Evolutionary conservation across 2,329 filamentous ascomycete genomes (phyloP), one percentile per base, ranked within the genome.

Genomic region (Hypoxylon rubiginosum): DNA sequence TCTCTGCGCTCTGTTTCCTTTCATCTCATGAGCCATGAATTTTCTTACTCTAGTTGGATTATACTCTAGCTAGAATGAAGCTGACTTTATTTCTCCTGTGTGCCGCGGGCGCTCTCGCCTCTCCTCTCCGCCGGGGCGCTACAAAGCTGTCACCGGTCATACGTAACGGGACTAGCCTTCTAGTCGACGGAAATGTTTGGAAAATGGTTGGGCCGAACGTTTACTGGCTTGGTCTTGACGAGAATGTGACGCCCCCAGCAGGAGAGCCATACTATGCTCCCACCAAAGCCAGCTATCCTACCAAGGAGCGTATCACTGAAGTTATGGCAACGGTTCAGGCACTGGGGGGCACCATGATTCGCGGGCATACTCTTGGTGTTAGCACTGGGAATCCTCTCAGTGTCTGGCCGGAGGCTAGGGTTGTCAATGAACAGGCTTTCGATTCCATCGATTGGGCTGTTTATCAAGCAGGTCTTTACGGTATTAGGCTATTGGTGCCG

Each of bases 201-300:
- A 82, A 80, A 57, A 80, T 80, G 0, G 80, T 81, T 15, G 83
- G 82, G 0, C 80, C 81, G n/a, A 84, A 85, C 65, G 76, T 84
- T 13, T 85, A 85, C 75, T 84, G 82, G 82, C 79, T 85, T 9
- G 83, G 82, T 1, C 77, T 85, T 0, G 83, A 85, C 71, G 83
- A 85, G 71, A 85, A 84, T 70, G 82, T 85, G 11, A 74, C 76
- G 1, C 82, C 82, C 5, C 79, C 82, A 0, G 68, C 71, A 1
- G 82, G 80, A 5, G 72, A 80, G 63, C 82, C 82, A n/a, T 84
- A 79, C 71, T 82, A 84, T 64, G 76, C 78, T 1, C 78, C 79
- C 1, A 74, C 76, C 39, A 81, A 81, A 46, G 78, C 82, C 24
- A 83, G 80, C 70, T 85, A 84, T 66, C 82, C 83, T 10, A 81